Conservation (phyloP, 805 yeast species). For the Sungouiella blattae region DNA sequence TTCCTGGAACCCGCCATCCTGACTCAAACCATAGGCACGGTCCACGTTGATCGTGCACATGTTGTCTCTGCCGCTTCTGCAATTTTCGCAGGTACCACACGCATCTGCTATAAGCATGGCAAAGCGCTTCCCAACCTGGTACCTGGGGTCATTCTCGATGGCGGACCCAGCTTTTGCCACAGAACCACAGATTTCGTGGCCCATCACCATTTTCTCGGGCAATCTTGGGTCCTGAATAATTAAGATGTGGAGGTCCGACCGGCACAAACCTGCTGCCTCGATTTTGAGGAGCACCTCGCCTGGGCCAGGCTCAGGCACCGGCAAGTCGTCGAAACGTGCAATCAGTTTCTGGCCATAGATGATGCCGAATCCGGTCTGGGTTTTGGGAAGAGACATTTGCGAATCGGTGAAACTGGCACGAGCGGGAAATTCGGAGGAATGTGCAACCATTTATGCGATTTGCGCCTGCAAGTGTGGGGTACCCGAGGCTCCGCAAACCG, state of each 20-base stretch:
- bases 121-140: slow-evolving; percentile 27
- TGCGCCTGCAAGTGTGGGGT: too few species aligned
- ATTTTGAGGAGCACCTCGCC: slow-evolving; percentile 33
- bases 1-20: slow-evolving; percentile 42
- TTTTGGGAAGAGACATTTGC: slow-evolving; percentile 23
- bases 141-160: slow-evolving; percentile 17
- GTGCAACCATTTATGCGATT: too few species aligned
- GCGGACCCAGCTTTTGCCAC: slow-evolving; percentile 27
- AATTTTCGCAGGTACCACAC: slow-evolving; percentile 34
- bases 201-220: slow-evolving; percentile 38
- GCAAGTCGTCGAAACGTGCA: slow-evolving; percentile 24
- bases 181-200: slow-evolving; percentile 43
- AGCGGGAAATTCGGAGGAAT: too few species aligned
- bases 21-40: slow-evolving; percentile 32
- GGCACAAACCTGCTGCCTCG: slow-evolving; percentile 45
- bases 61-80: slow-evolving; percentile 35
- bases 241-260: slow-evolving; percentile 40
- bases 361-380: slow-evolving; percentile 33
- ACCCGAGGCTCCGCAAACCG: too few species aligned
- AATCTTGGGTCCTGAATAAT: slow-evolving; percentile 9
- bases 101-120: slow-evolving; percentile 25
- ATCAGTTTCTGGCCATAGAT: slow-evolving; percentile 23
- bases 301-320: slow-evolving; percentile 28
- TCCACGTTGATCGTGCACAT: slow-evolving; percentile 18
- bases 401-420: too few species aligned